These are phyloP conservation scores for Scheffersomyces segobiensis DNA, from an alignment of 1,139 yeast species.

Conservation along the genomic window DNA sequence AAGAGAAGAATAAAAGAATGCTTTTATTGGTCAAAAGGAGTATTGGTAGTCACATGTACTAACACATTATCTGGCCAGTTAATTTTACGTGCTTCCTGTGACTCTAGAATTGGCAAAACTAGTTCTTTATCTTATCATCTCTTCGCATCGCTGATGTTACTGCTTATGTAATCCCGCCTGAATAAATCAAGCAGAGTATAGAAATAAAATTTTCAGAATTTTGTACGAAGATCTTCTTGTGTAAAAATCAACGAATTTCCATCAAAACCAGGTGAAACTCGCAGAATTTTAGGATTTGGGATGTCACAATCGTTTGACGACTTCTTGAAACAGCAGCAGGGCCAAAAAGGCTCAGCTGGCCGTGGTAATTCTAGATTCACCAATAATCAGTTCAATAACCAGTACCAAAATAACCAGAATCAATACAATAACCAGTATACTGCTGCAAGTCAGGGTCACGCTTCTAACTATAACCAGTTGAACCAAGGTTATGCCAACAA, in stretches of 20 bases:
- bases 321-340: slow-evolving; percentile 33
- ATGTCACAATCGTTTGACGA: slow-evolving; percentile 38
- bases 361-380: slow-evolving; percentile 2
- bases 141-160: neutral
- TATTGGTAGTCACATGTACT: neutral
- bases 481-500: slow-evolving; percentile 6
- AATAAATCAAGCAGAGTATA: neutral
- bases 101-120: neutral
- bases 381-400: slow-evolving; percentile 1
- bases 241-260: neutral
- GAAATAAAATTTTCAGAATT: neutral
- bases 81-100: too few relatives aligned
- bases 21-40: neutral
- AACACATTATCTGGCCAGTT: neutral
- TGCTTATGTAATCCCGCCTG: neutral
- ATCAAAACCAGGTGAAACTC: neutral
- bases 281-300: neutral
- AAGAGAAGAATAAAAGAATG: neutral
- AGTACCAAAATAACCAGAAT: neutral
- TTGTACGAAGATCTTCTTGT: neutral
- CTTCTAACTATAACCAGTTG: neutral
- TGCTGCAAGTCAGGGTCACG: neutral
- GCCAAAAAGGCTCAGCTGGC: slow-evolving; percentile 11
- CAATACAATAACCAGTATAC: slow-evolving; percentile 1
- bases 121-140: neutral